Evolutionary conservation across 2,329 filamentous ascomycete genomes (phyloP).

Genomic region (Monosporascus sp.): DNA sequence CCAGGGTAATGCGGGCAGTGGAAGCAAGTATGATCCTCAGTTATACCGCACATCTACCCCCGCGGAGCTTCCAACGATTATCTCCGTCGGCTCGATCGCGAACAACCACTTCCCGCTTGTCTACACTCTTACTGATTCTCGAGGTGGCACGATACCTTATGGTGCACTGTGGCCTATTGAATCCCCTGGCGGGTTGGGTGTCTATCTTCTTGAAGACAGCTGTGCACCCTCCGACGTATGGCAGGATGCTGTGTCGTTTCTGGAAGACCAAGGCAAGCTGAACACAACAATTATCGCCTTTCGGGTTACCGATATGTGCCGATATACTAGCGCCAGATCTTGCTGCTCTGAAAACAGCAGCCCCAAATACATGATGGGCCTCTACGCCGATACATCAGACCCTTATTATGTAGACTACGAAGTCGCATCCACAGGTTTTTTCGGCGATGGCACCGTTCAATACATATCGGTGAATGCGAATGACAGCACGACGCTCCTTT

Average conservation of each 20-base stretch:
- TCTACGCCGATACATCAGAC: constrained; percentile 5
- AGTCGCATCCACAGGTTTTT: constrained; percentile 11
- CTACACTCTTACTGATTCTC: constrained; percentile 12
- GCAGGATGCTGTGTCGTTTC: constrained; percentile 5
- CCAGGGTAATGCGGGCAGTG: constrained; percentile 13
- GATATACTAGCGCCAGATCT: constrained; percentile 5
- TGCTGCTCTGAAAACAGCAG: constrained; percentile 1
- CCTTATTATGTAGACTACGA: constrained; percentile 12
- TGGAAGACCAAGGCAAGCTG: constrained; percentile 9
- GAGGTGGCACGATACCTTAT: constrained; percentile 8
- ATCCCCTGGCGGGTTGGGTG: constrained; percentile 4
- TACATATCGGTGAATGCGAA: constrained; percentile 5
- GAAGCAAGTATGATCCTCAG: constrained; percentile 10
- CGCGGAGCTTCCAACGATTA: constrained; percentile 9
- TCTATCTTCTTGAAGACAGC: constrained; percentile 10
- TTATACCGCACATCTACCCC: constrained; percentile 11
- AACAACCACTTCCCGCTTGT: constrained; percentile 12
- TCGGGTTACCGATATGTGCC: constrained; percentile 9
- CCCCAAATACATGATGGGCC: constrained; percentile 10
- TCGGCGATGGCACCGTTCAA: constrained; percentile 9
- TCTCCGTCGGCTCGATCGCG: constrained; percentile 16
- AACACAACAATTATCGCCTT: constrained; percentile 14
- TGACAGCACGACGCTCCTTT: constrained; percentile 6
- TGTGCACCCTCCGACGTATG: constrained; percentile 6
- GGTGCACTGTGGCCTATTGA: constrained; percentile 15